Conservation (phyloP, 2,329 filamentous ascomycete species). For the Microdochium nivale region DNA sequence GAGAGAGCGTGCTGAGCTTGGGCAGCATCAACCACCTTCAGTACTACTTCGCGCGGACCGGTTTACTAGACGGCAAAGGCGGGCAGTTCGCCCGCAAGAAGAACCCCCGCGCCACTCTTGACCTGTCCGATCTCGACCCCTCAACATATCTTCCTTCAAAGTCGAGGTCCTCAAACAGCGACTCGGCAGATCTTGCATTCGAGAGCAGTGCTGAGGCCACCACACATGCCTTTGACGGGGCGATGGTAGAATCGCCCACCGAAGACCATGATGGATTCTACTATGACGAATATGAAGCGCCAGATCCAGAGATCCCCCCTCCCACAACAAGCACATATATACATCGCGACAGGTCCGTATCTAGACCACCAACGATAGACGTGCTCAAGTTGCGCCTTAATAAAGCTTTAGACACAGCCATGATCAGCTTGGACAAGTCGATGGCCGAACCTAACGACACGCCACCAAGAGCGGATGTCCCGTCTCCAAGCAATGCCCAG, state of each 20-base stretch:
- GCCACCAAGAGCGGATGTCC: constrained; percentile 15
- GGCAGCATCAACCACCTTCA: constrained; percentile 96
- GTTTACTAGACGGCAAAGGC: constrained; percentile 86
- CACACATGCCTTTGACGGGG: not conserved
- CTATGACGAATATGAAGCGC: constrained; percentile 53
- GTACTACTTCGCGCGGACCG: constrained; percentile 95
- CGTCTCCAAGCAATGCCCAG: constrained; percentile 26
- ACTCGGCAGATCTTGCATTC: constrained; percentile 27
- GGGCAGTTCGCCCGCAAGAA: constrained; percentile 72
- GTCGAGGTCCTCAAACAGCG: constrained; percentile 51
- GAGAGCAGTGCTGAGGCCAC: constrained; percentile 25
- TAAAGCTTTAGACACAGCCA: constrained; percentile 20
- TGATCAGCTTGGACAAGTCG: constrained; percentile 61
- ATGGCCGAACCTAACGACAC: constrained; percentile 7
- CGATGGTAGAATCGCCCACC: constrained; percentile 37
- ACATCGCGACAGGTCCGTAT: constrained; percentile 69
- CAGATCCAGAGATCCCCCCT: constrained; percentile 76
- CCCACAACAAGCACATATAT: constrained; percentile 96
- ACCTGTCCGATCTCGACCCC: constrained; percentile 45
- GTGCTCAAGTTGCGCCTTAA: constrained; percentile 62
- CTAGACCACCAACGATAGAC: constrained; percentile 74
- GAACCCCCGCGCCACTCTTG: constrained; percentile 48
- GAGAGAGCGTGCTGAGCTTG: constrained; percentile 92
- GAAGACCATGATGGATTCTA: constrained; percentile 37
- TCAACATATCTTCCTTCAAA: constrained; percentile 29